Evolutionary conservation across 805 yeast species (phyloP), one percentile per base, ranked within the genome.

Genomic region (Kodamaea leandrae): DNA sequence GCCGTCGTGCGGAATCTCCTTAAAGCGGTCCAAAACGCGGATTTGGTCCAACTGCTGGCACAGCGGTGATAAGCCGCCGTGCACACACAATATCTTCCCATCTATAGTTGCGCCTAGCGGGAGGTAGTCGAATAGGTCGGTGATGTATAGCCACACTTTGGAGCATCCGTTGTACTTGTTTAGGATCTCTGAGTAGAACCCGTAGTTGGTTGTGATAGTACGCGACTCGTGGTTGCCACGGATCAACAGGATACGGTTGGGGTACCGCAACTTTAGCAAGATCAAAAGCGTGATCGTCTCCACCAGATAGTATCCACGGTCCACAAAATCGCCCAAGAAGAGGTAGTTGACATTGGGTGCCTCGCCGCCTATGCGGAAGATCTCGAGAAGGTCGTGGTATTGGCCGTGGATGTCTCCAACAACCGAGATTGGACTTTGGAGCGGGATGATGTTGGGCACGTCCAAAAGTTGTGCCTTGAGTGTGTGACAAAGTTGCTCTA

Each of bases 391-490:
- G 60, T 93, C 99, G 59, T 90, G 95, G 57, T 86, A 93, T 63
- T 93, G 99, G 6, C 98, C 99, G 55, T 93, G 99, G 34, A 93
- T 91, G 58, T 93, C 99, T 1, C 99, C 99, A 4, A 93, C 97
- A 6, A 93, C 87, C 0, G 98, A 88, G 8, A 93, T 87, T 1
- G 99, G 99, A 2, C 95, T 78, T 25, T 71, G 69, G 6, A 93
- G 71, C 32, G 87, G 84, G 37, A 91, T 87, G 26, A 93, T 95
- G 57, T 93, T 93, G 45, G 95, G 83, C 50, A 87, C 96, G 28
- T 72, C 66, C 14, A 90, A 72, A 37, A 93, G 71, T 45, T 85
- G 77, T 42, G 89, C 93, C 61, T 90, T 93, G 50, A 90, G 69
- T 50, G 84, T 85, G 57, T 80, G 82, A 56, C 63, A 58, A 39